Percentiles rank a stretch among this genome's conserved stretches.
Evolutionary conservation across 2,329 filamentous ascomycete species (phyloP).

Genomic region (Cordyceps fumosorosea): DNA sequence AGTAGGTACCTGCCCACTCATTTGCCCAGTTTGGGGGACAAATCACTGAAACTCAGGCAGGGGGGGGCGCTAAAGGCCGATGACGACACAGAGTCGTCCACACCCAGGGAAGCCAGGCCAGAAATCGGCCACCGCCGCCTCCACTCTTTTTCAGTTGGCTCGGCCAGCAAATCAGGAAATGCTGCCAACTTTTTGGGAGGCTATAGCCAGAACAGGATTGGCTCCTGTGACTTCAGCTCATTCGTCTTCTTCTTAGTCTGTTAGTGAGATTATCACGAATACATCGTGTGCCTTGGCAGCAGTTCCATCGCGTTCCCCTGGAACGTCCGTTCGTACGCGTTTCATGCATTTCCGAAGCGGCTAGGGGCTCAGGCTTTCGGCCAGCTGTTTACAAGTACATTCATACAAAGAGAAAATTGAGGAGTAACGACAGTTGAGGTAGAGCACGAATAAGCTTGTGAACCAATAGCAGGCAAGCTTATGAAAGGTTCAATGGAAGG

Average conservation of each 20-base stretch:
- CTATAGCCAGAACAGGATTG: background rate
- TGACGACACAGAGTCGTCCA: constrained; percentile 14
- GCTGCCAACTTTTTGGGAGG: constrained; percentile 3
- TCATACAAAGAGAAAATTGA: no score
- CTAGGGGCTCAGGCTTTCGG: no score
- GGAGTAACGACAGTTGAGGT: no score
- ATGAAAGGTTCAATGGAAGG: no score
- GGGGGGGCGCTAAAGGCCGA: constrained; percentile 5
- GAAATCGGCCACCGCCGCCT: background rate
- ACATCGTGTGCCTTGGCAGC: background rate
- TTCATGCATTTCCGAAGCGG: background rate
- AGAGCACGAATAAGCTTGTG: no score
- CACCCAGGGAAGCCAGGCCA: background rate
- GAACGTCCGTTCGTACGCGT: background rate
- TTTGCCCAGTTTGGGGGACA: constrained; percentile 11
- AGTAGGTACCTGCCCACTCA: background rate
- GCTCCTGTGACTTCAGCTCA: background rate
- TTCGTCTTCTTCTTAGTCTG: background rate
- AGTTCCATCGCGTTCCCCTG: background rate
- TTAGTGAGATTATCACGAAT: background rate
- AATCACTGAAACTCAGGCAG: constrained; percentile 10
- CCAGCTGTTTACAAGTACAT: no score
- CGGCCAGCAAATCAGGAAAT: background rate
- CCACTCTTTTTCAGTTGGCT: background rate
- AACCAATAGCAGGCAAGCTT: no score